Base-by-base conservation (phyloP, 2,329 filamentous ascomycete species). In the Nemania diffusa region DNA sequence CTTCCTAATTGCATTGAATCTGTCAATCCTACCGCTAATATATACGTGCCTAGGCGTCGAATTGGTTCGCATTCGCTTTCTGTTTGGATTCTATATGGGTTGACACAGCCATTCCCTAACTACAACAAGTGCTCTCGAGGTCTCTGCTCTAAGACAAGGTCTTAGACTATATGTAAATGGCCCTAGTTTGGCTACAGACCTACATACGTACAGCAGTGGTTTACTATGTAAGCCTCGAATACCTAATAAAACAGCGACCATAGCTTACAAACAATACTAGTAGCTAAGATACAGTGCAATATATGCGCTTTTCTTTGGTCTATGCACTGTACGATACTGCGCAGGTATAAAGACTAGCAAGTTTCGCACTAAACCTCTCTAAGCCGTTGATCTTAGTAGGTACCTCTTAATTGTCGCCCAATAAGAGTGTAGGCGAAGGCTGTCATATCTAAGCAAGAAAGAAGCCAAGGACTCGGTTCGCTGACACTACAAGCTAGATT, bases 361-460 rank as follows among this genome's bases (percentile, higher is more conserved):
- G 11, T 4, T 57, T 42, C 13, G 29, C 55, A 48, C 62, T 64
- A 59, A 55, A 8, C 32, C 48, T 20, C 27, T 32, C 40, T 48
- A 26, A 52, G 42, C 42, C 32, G 13, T 11, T 5, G 60, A 57
- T 48, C 61, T 15, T 50, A 32, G 29, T 20, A 17, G 40, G n/a
- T n/a, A n/a, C n/a, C n/a, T n/a, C n/a, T n/a, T n/a, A 22, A 9
- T 24, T 46, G 13, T 40, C 9, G 22, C 29, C 62, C 55, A 59
- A 64, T 59, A 20, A 29, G 62, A 64, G 26, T 57, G 3, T 22
- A 15, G 15, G 9, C 20, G 61, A 57, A 52, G 24, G 26, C 48
- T 64, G 27, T 53, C 44, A 44, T 46, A 15, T 58, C 34, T 20
- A 24, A 37, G 9, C 0, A 52, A 11, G n/a, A 51, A 8, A 17